Evolutionary conservation across 2,329 filamentous ascomycete genomes (phyloP).

Genomic region (Geosmithia morbida): DNA sequence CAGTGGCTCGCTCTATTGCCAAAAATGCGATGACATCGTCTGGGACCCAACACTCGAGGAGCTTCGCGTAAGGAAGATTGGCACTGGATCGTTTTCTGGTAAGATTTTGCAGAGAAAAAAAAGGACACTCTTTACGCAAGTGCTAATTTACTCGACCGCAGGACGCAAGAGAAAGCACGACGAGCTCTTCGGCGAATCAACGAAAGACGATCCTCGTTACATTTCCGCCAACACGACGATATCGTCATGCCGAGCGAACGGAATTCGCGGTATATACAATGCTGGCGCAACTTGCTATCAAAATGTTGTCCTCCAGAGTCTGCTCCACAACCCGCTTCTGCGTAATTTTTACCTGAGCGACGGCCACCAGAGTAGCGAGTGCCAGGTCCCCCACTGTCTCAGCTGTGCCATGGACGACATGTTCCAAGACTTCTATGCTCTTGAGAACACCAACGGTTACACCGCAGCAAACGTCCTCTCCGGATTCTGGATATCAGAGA

Average conservation of each 20-base stretch:
- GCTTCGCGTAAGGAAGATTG: constrained; percentile 55
- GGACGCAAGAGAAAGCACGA: constrained; percentile 64
- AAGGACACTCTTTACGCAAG: background rate
- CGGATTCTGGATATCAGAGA: constrained; percentile 78
- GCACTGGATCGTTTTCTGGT: constrained; percentile 52
- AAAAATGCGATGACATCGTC: constrained; percentile 69
- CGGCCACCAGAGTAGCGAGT: constrained; percentile 69
- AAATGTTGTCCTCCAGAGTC: constrained; percentile 85
- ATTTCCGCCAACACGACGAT: constrained; percentile 65
- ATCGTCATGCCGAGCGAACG: constrained; percentile 73
- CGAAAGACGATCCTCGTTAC: constrained; percentile 61
- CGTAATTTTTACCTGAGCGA: constrained; percentile 87
- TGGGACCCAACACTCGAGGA: constrained; percentile 73
- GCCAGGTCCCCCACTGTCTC: constrained; percentile 46
- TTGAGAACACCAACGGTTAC: constrained; percentile 76
- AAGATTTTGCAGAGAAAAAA: constrained; percentile 10
- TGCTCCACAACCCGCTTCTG: constrained; percentile 86
- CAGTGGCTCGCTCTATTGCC: constrained; percentile 62
- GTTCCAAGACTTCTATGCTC: constrained; percentile 56
- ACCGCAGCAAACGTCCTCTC: constrained; percentile 81
- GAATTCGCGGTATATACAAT: constrained; percentile 86
- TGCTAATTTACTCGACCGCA: constrained; percentile 10
- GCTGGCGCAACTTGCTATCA: constrained; percentile 98
- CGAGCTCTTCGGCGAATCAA: constrained; percentile 49
- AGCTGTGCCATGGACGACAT: constrained; percentile 61